Conservation (phyloP, 1,284 basidiomycete genomes). For the Exsudoporus floridanus region DNA sequence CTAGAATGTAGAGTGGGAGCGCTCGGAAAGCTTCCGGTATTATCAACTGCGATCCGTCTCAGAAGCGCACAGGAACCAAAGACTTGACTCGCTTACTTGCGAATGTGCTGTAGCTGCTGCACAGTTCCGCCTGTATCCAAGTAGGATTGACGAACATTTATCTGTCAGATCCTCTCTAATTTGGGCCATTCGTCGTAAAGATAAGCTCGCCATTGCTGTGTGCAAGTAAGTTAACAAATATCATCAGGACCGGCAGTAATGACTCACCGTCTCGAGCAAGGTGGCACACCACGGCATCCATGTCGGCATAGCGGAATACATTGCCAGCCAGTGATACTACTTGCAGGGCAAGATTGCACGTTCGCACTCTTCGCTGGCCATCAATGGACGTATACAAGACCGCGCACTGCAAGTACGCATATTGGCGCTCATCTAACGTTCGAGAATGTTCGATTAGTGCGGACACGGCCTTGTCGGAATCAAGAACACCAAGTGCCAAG, state of each 20-base stretch:
- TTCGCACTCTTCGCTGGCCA: conserved; percentile 85
- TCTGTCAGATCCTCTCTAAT: conserved; percentile 87
- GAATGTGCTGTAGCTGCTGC: conserved; percentile 79
- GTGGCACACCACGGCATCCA: conserved; percentile 80
- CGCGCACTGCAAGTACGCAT: conserved; percentile 89
- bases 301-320: conserved; percentile 91
- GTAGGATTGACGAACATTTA: conserved; percentile 78
- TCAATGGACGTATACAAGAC: conserved; percentile 81
- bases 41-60: conserved; percentile 62
- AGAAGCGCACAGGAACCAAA: neutral
- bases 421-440: conserved; percentile 71
- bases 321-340: conserved; percentile 85
- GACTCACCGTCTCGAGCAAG: conserved; percentile 76
- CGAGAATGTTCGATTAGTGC: conserved; percentile 65
- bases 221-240: neutral
- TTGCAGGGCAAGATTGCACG: conserved; percentile 82
- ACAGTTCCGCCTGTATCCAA: conserved; percentile 90
- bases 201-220: conserved; percentile 69
- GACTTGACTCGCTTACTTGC: conserved; percentile 54
- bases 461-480: conserved; percentile 80
- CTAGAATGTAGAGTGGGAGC: conserved; percentile 82
- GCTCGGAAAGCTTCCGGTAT: conserved; percentile 93
- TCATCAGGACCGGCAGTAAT: neutral
- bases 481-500: conserved; percentile 78
- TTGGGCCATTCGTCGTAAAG: conserved; percentile 63